These are phyloP conservation scores for Boletus pseudo-olivaceus DNA, from an alignment of 768 basidiomycete species.

Conservation along the genomic window DNA sequence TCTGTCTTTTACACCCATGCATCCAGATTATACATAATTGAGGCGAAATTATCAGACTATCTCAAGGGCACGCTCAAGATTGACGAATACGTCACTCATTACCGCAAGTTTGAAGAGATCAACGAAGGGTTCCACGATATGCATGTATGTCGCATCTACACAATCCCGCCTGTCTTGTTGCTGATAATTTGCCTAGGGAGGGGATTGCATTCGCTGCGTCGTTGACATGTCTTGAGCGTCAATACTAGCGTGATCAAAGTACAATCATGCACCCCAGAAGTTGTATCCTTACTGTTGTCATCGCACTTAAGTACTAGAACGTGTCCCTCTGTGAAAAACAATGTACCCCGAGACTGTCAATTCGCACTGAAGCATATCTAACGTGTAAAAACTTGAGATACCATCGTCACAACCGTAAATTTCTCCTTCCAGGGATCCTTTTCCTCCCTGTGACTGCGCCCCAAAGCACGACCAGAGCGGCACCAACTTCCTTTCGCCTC, in stretches of 20 bases:
- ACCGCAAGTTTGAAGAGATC: slow-evolving; percentile 67
- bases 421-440: slow-evolving; percentile 46
- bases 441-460: slow-evolving; percentile 61
- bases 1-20: neutral
- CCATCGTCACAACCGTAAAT: slow-evolving; percentile 5
- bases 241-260: neutral
- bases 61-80: slow-evolving; percentile 78
- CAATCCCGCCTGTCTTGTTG: neutral
- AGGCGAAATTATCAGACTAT: slow-evolving; percentile 54
- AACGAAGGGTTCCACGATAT: slow-evolving; percentile 92
- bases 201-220: slow-evolving; percentile 92
- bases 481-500: slow-evolving; percentile 63
- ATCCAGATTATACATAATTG: neutral
- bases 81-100: slow-evolving; percentile 95
- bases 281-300: slow-evolving; percentile 1
- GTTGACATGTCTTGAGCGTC: slow-evolving; percentile 72
- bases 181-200: slow-evolving; percentile 38
- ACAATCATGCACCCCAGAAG: neutral
- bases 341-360: neutral
- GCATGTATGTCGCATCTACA: slow-evolving; percentile 67
- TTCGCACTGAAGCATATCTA: neutral
- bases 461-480: slow-evolving; percentile 67
- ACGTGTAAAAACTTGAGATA: slow-evolving; percentile 5
- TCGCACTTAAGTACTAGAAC: neutral
- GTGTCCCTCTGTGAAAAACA: neutral